These are phyloP conservation scores for Tetrapisispora fleetii DNA, from an alignment of 805 yeast genomes.

Conservation along the genomic window DNA sequence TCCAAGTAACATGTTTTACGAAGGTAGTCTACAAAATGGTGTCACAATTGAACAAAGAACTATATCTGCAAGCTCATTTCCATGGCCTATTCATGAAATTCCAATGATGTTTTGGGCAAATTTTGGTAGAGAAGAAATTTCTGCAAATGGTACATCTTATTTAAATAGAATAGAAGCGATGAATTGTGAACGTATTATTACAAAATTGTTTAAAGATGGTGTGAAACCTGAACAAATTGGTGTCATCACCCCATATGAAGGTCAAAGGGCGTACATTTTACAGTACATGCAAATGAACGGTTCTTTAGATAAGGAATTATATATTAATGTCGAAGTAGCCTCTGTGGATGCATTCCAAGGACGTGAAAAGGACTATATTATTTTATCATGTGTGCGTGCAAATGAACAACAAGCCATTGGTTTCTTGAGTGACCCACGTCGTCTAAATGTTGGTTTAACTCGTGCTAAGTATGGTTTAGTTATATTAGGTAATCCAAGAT, in stretches of 20 bases:
- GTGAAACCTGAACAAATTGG: conserved; percentile 77
- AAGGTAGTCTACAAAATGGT: conserved; percentile 86
- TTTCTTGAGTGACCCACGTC: conserved; percentile 73
- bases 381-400: conserved; percentile 91
- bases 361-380: conserved; percentile 90
- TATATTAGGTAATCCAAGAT: conserved; percentile 75
- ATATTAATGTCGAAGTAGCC: conserved; percentile 72
- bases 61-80: conserved; percentile 48
- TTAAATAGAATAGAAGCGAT: conserved; percentile 83
- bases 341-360: conserved; percentile 99
- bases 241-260: conserved; percentile 89
- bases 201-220: conserved; percentile 66
- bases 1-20: conserved; percentile 85
- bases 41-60: conserved; percentile 68
- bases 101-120: conserved; percentile 98
- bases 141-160: conserved; percentile 70
- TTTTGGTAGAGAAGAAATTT: conserved; percentile 80
- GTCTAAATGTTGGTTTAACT: conserved; percentile 82
- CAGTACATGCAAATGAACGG: conserved; percentile 72
- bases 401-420: conserved; percentile 70
- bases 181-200: conserved; percentile 72
- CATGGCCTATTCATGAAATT: conserved; percentile 78
- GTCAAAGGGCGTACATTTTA: conserved; percentile 74
- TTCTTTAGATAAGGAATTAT: conserved; percentile 51
- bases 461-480: conserved; percentile 78